phyloP scores from a whole-genome alignment of 441 rosid genomes.

The Aquilaria agallochum region DNA sequence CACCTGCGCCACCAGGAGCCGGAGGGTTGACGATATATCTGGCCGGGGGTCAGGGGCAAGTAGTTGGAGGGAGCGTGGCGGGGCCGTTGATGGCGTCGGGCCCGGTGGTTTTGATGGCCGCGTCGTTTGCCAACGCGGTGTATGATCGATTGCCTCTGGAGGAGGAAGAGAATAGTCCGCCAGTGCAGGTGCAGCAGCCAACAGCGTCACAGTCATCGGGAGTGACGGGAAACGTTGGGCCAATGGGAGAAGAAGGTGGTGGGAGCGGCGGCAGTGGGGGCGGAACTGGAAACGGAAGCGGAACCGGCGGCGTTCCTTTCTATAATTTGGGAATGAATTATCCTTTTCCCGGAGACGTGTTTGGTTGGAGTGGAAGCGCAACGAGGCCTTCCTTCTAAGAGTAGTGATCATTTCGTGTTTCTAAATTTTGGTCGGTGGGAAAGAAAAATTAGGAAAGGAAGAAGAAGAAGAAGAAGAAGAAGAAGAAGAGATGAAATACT shows the following conservation, averaged over 20 bases:
- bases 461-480: not conserved
- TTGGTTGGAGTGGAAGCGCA: constrained; percentile 31
- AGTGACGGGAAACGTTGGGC: constrained; percentile 30
- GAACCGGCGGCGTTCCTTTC: constrained; percentile 35
- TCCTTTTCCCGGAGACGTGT: constrained; percentile 42
- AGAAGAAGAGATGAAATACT: not conserved
- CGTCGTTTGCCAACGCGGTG: constrained; percentile 57
- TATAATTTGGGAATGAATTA: constrained; percentile 49
- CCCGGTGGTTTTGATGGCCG: constrained; percentile 60
- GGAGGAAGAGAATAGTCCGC: constrained; percentile 32
- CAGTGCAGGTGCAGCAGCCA: constrained; percentile 33
- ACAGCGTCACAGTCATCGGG: constrained; percentile 48
- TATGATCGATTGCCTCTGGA: constrained; percentile 63
- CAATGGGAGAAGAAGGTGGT: constrained; percentile 26
- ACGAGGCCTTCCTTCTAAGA: constrained; percentile 42
- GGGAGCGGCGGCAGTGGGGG: constrained; percentile 22
- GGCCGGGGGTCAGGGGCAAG: constrained; percentile 65
- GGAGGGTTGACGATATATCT: constrained; percentile 53
- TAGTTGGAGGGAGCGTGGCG: constrained; percentile 62
- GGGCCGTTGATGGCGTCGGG: constrained; percentile 59
- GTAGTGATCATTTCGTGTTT: constrained; percentile 17
- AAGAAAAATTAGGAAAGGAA: too few species aligned
- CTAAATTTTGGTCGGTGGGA: not conserved
- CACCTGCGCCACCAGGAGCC: constrained; percentile 64
- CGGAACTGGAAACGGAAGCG: constrained; percentile 18